Percentiles rank a stretch among this genome's conserved stretches.
These are phyloP conservation scores for Plasmopara muralis DNA, from an alignment of 352 stramenopile genomes.

Conservation along the genomic window DNA sequence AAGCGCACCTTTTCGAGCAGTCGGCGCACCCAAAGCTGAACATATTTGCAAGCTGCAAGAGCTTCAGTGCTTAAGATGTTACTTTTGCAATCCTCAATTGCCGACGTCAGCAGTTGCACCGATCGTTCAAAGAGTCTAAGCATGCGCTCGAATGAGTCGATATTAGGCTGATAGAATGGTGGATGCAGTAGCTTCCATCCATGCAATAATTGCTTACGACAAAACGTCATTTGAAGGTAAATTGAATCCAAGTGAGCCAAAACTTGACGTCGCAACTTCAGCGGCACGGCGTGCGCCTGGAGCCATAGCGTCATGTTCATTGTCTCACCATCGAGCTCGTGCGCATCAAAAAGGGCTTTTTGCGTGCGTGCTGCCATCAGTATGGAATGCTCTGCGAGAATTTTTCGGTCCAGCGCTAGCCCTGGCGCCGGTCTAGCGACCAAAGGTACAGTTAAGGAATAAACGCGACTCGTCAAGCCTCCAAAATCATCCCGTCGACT, in stretches of 20 bases:
- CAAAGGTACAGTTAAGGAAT: slow-evolving; percentile 9
- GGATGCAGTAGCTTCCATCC: slow-evolving; percentile 37
- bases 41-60: slow-evolving; percentile 26
- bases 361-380: slow-evolving; percentile 28
- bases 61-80: slow-evolving; percentile 26
- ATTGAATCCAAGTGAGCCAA: slow-evolving; percentile 29
- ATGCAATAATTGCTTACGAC: slow-evolving; percentile 21
- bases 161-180: slow-evolving; percentile 32
- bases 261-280: slow-evolving; percentile 35
- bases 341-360: slow-evolving; percentile 27
- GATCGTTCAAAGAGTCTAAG: slow-evolving; percentile 29
- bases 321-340: slow-evolving; percentile 27
- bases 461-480: slow-evolving; percentile 13
- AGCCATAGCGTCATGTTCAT: slow-evolving; percentile 40
- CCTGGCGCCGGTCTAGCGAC: slow-evolving; percentile 6
- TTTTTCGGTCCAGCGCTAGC: slow-evolving; percentile 6
- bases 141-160: slow-evolving; percentile 35
- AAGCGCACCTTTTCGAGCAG: slow-evolving; percentile 29
- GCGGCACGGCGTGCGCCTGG: slow-evolving; percentile 30
- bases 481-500: slow-evolving; percentile 21
- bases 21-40: slow-evolving; percentile 44
- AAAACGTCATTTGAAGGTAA: slow-evolving; percentile 34
- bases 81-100: slow-evolving; percentile 28
- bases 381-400: slow-evolving; percentile 33
- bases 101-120: slow-evolving; percentile 19